Base-by-base conservation (phyloP, 371 early-diverging fungal species). In the Mortierella sp. region DNA sequence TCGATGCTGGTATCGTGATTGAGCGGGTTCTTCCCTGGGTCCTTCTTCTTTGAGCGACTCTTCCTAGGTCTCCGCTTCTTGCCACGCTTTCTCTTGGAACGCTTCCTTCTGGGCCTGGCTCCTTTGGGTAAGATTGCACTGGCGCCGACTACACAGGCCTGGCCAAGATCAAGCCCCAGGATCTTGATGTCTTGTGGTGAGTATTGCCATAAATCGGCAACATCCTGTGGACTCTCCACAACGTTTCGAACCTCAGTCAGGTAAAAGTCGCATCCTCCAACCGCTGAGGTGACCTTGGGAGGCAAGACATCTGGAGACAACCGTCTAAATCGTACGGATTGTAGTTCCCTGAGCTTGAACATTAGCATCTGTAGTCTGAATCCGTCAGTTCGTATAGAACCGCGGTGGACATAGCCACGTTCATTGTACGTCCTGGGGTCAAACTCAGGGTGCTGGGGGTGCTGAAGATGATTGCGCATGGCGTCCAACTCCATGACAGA, bases 381-480 rank as follows among this genome's bases (percentile, higher is more conserved):
- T 2, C 51, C 64, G 27, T 63, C 39, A 22, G 64, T 63, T 13
- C 51, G 43, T 12, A 63, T 63, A n/a, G 49, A 54, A 10, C 63
- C 55, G 13, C 41, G 41, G 4, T 50, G 29, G 2, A 47, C 44
- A 40, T 66, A 66, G 3, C 49, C 59, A 39, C 49, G 45, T 19
- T 29, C 22, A 6, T 24, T 25, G 29, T 54, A 58, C 0, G 2
- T 17, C 19, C 2, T 16, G 6, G 60, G 60, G 17, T 54, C 43
- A 44, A 59, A 59, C 0, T 29, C 6, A 3, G 31, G 21, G n/a
- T 59, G 22, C 0, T 40, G 37, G 19, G 59, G 10, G 31, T n/a
- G 5, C 3, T 21, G 16, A 8, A 67, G n/a, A 22, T 67, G 60
- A 14, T 50, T 19, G 14, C 19, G 40, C 9, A 67, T n/a, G 17